Evolutionary conservation across 2,329 filamentous ascomycete species (phyloP), one percentile per base, ranked within the genome.

Genomic region (Albifimbria verrucaria): DNA sequence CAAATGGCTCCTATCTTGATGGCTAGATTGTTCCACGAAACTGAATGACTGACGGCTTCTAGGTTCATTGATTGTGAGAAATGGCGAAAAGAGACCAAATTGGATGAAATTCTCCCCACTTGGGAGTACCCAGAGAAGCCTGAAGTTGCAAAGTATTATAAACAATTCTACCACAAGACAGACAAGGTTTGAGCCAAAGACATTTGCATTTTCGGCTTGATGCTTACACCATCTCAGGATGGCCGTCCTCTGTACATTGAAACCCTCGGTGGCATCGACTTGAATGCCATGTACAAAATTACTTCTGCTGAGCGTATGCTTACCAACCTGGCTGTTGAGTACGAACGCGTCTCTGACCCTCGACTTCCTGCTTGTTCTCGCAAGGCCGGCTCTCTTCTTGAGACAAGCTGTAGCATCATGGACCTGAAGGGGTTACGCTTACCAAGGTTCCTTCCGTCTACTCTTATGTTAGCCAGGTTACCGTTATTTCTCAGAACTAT

Each of bases 331-430:
- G 93, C 96, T 48, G 88, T 92, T 70, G 94, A 99, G 78, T 99
- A 99, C 79, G 94, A 99, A 80, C 96, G 93, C 73, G 82, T 97
- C 62, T 83, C 90, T 61, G 93, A 97, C 73, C 92, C 92, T 15
- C 89, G 94, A 61, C 83, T 99, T 52, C 94, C 94, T 50, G 93
- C 94, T 61, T 97, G 92, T 82, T 96, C 92, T 52, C 92, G 93
- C 74, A 96, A 96, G 77, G 80, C 87, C 23, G 91, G 90, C 65
- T 83, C 88, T 67, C 86, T 99, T 53, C 87, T 97, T 66, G 94
- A 99, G 80, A 99, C 94, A 22, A 97, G 91, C 79, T 97, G 94
- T 86, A 93, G 90, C 59, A 91, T 99, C 76, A 94, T 97, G 88
- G 94, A 99, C 74, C 82, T 97, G 71, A 96, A 96, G 79, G 92